Percentiles rank a stretch among this genome's conserved stretches.
phyloP scores from a whole-genome alignment of 129 eudicot species.

The Apium graveolens region DNA sequence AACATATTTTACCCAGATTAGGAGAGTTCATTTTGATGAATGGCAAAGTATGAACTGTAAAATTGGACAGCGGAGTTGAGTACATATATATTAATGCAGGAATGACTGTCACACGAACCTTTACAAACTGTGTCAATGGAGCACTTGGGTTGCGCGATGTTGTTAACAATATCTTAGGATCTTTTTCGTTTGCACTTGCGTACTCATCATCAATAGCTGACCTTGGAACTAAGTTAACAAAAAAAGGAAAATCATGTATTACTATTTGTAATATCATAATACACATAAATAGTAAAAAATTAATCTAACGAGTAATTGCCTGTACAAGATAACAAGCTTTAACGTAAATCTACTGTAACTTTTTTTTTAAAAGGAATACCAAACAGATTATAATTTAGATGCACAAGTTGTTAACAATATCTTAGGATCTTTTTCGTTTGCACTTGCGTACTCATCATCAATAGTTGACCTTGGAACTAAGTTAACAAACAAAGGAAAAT shows the following conservation, averaged over 20 bases:
- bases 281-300: neutral
- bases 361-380: neutral
- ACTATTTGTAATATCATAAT: neutral
- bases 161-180: conserved; percentile 83
- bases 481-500: conserved; percentile 7
- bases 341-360: neutral
- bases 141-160: conserved; percentile 94
- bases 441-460: conserved; percentile 92
- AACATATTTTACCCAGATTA: neutral
- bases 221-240: conserved; percentile 55
- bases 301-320: neutral
- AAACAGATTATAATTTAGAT: neutral
- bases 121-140: conserved; percentile 81
- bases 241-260: neutral
- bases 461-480: conserved; percentile 80
- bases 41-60: neutral
- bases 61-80: neutral
- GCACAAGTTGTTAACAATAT: conserved; percentile 63
- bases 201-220: conserved; percentile 89
- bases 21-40: neutral
- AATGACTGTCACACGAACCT: conserved; percentile 37
- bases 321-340: neutral
- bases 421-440: conserved; percentile 76
- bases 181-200: conserved; percentile 68
- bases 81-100: neutral